Base-by-base conservation (phyloP, 2,329 filamentous ascomycete species). In the Stachybotrys elegans region DNA sequence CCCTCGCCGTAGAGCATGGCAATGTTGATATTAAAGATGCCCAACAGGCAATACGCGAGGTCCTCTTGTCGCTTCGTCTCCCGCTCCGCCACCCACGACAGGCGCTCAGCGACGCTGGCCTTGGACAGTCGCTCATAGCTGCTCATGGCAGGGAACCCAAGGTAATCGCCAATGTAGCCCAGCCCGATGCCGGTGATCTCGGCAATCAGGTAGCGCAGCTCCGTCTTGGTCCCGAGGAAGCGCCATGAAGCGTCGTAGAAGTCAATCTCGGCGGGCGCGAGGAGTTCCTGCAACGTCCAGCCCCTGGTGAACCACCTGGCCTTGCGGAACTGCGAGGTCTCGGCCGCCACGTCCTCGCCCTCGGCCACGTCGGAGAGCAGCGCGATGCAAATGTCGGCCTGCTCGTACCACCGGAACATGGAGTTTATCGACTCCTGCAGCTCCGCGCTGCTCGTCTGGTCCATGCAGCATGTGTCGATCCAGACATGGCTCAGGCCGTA, bases 201-300 rank as follows among this genome's bases (percentile, higher is more conserved):
- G 5, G 38, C 44, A 21, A 49, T 40, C 8, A 45, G 38, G 4
- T 40, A 23, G 22, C 32, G 31, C 17, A 47, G 25, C 5, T 38
- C 43, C 17, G 41, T 43, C 25, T 48, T 48, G 12, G 43, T 50
- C 12, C 43, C 48, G 17, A 50, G 44, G 1, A 5, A 4, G 13
- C 38, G 40, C 44, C 46, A 53, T 11, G 35, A 35, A 1, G 22
- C 22, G 13, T 44, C 43, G 16, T 48, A 47, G 13, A 52, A 49
- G 0, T 42, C 14, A 8, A 47, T 29, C 5, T 48, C 39, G 0
- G 9, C 7, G 0, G 46, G 40, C 5, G 43, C 48, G 5, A 51
- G n/a, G 2, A 49, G 38, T 3, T 50, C 49, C 13, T 42, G 16
- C 4, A 52, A 45, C 13, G 37, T 57, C 55, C 42, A 57, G 13